Percentiles rank a stretch among this genome's conserved stretches.
Evolutionary conservation across 768 basidiomycete genomes (phyloP).

Genomic region (Tulasnella sp.): DNA sequence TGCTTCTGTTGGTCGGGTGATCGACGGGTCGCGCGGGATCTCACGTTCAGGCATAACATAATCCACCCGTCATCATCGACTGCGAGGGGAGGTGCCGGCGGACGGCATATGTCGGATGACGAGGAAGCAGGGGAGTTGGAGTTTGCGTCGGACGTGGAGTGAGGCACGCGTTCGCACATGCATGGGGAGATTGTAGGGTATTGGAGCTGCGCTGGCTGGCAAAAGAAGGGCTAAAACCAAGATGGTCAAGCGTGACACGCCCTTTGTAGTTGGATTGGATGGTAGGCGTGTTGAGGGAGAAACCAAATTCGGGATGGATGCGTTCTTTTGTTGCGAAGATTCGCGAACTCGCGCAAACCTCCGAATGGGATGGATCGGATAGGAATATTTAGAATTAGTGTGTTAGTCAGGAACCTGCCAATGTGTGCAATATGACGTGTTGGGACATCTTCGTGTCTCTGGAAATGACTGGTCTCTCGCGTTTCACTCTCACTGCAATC

Average conservation of each 20-base stretch:
- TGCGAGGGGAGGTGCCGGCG: not conserved
- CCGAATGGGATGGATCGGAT: not conserved
- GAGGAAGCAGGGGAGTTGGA: slow-evolving; percentile 21
- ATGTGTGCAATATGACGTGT: slow-evolving; percentile 1
- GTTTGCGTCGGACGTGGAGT: slow-evolving; percentile 27
- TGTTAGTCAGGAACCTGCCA: not conserved
- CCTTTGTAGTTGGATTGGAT: not conserved
- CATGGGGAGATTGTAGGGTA: not conserved
- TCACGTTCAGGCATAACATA: slow-evolving; percentile 1
- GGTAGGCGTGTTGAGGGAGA: not conserved
- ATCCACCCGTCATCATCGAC: slow-evolving; percentile 17
- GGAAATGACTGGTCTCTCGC: not conserved
- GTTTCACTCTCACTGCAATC: not conserved
- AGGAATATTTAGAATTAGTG: slow-evolving; percentile 7
- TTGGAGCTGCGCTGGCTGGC: not conserved
- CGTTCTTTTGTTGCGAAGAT: not conserved
- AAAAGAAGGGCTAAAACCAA: not conserved
- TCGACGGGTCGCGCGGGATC: not conserved
- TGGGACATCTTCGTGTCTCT: not conserved
- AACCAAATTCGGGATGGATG: not conserved
- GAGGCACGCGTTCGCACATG: not conserved
- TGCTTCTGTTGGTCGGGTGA: not conserved
- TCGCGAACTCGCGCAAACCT: not conserved
- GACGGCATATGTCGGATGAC: slow-evolving; percentile 6
- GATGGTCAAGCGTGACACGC: slow-evolving; percentile 1